phyloP scores from a whole-genome alignment of 2,329 filamentous ascomycete genomes.

The Amesomyces nigricolor region DNA sequence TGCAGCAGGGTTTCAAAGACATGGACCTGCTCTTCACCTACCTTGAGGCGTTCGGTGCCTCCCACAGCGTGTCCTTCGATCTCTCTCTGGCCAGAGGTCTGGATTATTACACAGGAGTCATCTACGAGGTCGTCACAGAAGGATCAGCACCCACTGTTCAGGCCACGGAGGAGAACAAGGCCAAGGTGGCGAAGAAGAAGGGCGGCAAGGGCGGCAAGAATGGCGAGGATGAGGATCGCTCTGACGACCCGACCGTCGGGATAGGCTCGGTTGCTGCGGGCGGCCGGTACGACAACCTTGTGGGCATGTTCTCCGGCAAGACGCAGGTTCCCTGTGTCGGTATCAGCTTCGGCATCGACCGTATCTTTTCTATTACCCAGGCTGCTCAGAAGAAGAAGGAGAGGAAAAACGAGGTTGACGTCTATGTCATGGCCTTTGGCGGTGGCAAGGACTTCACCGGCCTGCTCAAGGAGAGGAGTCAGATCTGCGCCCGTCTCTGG shows the following conservation, averaged over 20 bases:
- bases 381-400: constrained; percentile 53
- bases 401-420: constrained; percentile 73
- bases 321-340: constrained; percentile 78
- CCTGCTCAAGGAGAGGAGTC: constrained; percentile 58
- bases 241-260: constrained; percentile 25
- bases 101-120: constrained; percentile 84
- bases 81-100: constrained; percentile 76
- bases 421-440: constrained; percentile 92
- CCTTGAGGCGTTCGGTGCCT: constrained; percentile 68
- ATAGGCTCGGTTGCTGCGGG: constrained; percentile 64
- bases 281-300: constrained; percentile 86
- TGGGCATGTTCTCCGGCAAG: constrained; percentile 88
- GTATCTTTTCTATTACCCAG: constrained; percentile 90
- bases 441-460: constrained; percentile 79
- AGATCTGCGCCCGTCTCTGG: constrained; percentile 52
- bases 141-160: constrained; percentile 55
- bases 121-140: constrained; percentile 84
- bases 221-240: constrained; percentile 25
- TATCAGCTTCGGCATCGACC: constrained; percentile 90
- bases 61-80: constrained; percentile 78
- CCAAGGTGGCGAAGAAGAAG: constrained; percentile 24
- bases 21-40: constrained; percentile 78
- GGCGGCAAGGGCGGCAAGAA: constrained; percentile 22
- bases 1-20: constrained; percentile 74
- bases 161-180: constrained; percentile 14